These are phyloP conservation scores for Alloascoidea africana DNA, from an alignment of 805 yeast genomes.

Conservation along the genomic window DNA sequence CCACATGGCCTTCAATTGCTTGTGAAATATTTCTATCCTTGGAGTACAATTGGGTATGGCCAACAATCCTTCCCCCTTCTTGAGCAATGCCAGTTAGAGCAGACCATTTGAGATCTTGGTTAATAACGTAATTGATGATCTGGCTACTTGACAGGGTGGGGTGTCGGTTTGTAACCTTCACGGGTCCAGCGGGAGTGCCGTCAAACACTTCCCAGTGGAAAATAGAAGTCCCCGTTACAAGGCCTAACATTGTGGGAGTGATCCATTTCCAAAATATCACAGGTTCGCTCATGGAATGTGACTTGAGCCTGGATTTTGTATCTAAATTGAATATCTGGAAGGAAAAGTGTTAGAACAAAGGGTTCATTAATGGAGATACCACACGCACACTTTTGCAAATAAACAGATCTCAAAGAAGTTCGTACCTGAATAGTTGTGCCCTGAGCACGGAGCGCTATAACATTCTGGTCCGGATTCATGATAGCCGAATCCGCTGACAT, in stretches of 20 bases:
- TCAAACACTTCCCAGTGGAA: slow-evolving; percentile 78
- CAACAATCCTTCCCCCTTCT: slow-evolving; percentile 87
- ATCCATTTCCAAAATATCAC: slow-evolving; percentile 96
- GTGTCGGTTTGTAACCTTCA: slow-evolving; percentile 70
- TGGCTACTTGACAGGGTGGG: slow-evolving; percentile 62
- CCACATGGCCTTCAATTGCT: slow-evolving; percentile 96
- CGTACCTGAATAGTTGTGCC: slow-evolving; percentile 82
- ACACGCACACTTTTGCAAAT: neutral
- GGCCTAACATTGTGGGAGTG: slow-evolving; percentile 53
- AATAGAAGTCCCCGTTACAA: slow-evolving; percentile 65
- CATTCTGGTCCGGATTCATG: slow-evolving; percentile 82
- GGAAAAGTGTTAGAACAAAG: neutral
- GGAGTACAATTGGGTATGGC: slow-evolving; percentile 87
- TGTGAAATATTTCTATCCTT: slow-evolving; percentile 86
- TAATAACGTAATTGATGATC: slow-evolving; percentile 80
- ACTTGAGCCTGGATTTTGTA: slow-evolving; percentile 77
- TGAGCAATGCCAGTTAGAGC: slow-evolving; percentile 92
- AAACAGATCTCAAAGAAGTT: too few species aligned
- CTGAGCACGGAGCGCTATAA: slow-evolving; percentile 88
- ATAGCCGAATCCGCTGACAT: slow-evolving; percentile 97
- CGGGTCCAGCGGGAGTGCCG: slow-evolving; percentile 66
- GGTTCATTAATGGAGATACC: neutral
- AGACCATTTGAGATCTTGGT: slow-evolving; percentile 75
- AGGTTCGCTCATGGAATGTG: slow-evolving; percentile 74
- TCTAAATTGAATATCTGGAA: slow-evolving; percentile 65